These are phyloP conservation scores for Hypomontagnella submonticulosa DNA, from an alignment of 495 filamentous ascomycete genomes.

Conservation along the genomic window DNA sequence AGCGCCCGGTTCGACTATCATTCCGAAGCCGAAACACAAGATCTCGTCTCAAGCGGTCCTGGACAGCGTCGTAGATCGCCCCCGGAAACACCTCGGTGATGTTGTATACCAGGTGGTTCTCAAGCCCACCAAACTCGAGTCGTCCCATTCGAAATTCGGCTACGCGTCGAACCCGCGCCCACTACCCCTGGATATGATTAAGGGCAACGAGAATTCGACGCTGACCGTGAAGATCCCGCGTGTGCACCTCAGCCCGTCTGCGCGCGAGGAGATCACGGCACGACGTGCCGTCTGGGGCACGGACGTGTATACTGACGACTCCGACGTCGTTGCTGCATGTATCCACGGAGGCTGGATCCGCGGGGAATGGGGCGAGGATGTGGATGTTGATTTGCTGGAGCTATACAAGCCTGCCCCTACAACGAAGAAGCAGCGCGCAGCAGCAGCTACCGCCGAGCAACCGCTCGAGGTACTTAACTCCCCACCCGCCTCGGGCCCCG, in stretches of 20 bases:
- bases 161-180: conserved; percentile 78
- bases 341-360: conserved; percentile 94
- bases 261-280: conserved; percentile 83
- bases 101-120: conserved; percentile 63
- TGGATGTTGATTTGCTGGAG: conserved; percentile 72
- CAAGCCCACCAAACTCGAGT: conserved; percentile 63
- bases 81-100: conserved; percentile 82
- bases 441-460: conserved; percentile 34
- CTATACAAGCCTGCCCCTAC: conserved; percentile 64
- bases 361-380: conserved; percentile 84
- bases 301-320: conserved; percentile 95
- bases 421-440: conserved; percentile 40
- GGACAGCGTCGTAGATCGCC: conserved; percentile 72
- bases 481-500: conserved; percentile 61
- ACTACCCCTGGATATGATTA: conserved; percentile 74
- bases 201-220: conserved; percentile 88
- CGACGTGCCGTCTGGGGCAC: conserved; percentile 89
- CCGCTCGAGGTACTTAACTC: conserved; percentile 52
- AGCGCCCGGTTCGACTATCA: conserved; percentile 52
- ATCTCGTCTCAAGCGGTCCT: conserved; percentile 75
- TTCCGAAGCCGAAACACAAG: conserved; percentile 69
- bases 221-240: conserved; percentile 87
- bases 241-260: conserved; percentile 72
- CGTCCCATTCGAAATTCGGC: conserved; percentile 66
- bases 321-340: conserved; percentile 89